These are phyloP conservation scores for Ogataea populi-albae DNA, from an alignment of 805 yeast genomes.

Conservation along the genomic window DNA sequence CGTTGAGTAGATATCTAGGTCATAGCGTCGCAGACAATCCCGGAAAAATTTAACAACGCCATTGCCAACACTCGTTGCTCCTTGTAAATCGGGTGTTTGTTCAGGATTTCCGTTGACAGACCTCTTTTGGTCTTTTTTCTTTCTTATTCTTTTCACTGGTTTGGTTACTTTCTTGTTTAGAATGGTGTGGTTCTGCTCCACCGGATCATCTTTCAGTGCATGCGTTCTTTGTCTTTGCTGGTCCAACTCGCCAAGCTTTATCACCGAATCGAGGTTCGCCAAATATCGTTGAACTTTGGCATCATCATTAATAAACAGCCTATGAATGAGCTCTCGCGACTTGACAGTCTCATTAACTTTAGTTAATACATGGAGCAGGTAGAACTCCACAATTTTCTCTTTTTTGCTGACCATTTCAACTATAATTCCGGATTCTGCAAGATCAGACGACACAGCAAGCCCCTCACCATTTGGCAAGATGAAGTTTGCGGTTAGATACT, in stretches of 20 bases:
- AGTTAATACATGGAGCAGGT: conserved; percentile 24
- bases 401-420: conserved; percentile 7
- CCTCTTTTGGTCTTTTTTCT: conserved; percentile 5
- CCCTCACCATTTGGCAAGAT: conserved; percentile 22
- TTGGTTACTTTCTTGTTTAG: conserved; percentile 3
- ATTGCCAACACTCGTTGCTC: neutral
- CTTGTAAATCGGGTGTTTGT: neutral
- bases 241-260: conserved; percentile 5
- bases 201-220: conserved; percentile 1
- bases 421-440: neutral
- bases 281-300: conserved; percentile 13
- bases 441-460: conserved; percentile 2
- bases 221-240: conserved; percentile 4
- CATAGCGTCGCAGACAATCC: conserved; percentile 1
- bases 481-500: conserved; percentile 14
- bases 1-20: conserved; percentile 3
- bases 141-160: conserved; percentile 1
- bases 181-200: neutral
- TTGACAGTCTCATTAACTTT: conserved; percentile 17
- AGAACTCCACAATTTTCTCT: conserved; percentile 24
- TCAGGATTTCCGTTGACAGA: neutral
- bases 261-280: conserved; percentile 10
- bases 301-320: conserved; percentile 19
- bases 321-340: conserved; percentile 19
- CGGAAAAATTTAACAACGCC: conserved; percentile 7